These are phyloP conservation scores for Gossypium schwendimanii DNA, from an alignment of 441 rosid genomes.

Conservation along the genomic window DNA sequence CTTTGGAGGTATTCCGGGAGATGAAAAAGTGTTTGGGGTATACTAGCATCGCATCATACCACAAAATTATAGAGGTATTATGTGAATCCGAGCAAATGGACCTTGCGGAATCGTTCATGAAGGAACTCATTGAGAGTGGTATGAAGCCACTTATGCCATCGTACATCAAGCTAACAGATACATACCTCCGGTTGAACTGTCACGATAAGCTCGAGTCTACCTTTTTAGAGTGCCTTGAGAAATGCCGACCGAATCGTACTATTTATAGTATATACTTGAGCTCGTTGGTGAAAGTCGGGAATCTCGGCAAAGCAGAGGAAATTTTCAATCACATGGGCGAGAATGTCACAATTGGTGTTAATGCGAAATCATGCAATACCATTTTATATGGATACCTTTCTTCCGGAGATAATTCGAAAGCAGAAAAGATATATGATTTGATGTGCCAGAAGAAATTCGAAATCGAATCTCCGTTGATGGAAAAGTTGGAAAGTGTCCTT, in stretches of 20 bases:
- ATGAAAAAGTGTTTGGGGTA: conserved; percentile 56
- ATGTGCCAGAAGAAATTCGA: conserved; percentile 74
- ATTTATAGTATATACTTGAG: conserved; percentile 65
- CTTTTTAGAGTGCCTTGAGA: conserved; percentile 55
- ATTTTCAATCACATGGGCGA: conserved; percentile 49
- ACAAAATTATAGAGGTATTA: conserved; percentile 62
- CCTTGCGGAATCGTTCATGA: conserved; percentile 51
- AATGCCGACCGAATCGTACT: conserved; percentile 52
- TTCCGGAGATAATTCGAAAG: conserved; percentile 47
- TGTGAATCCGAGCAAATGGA: conserved; percentile 50
- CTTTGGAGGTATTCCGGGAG: conserved; percentile 54
- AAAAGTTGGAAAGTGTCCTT: conserved; percentile 53
- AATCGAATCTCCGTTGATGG: conserved; percentile 46
- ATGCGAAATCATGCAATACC: conserved; percentile 60
- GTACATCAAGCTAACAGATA: conserved; percentile 41
- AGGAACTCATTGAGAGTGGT: conserved; percentile 53
- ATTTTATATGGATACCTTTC: conserved; percentile 54
- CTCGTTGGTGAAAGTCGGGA: conserved; percentile 49
- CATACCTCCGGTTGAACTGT: conserved; percentile 52
- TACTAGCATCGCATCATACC: conserved; percentile 55
- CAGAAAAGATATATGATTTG: conserved; percentile 53
- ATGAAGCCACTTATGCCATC: conserved; percentile 64
- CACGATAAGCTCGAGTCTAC: conserved; percentile 47
- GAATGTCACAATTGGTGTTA: conserved; percentile 44
- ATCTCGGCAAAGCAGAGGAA: conserved; percentile 55